phyloP scores from a whole-genome alignment of 345 rosid species.

The Salix koriyanagi region DNA sequence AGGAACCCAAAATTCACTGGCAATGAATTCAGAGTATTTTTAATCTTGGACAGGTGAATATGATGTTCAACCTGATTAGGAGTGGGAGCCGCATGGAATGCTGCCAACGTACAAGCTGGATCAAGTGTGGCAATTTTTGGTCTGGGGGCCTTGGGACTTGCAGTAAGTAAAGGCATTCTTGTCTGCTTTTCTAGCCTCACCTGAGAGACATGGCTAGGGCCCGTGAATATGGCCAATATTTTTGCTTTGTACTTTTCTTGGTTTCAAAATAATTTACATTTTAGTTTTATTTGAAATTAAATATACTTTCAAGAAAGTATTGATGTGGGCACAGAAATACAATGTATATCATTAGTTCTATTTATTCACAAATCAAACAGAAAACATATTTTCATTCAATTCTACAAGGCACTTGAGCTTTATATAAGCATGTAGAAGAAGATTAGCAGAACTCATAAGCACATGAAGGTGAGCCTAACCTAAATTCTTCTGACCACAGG shows the following conservation, averaged over 20 bases:
- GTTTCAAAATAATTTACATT: too few species aligned
- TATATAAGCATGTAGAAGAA: too few species aligned
- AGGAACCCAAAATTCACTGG: background rate
- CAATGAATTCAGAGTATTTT: background rate
- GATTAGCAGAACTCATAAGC: too few species aligned
- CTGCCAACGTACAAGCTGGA: slow-evolving; percentile 53
- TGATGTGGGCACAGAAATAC: background rate
- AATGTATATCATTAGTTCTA: background rate
- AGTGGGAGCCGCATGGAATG: slow-evolving; percentile 73
- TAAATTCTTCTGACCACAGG: slow-evolving; percentile 24
- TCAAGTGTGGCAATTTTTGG: slow-evolving; percentile 62
- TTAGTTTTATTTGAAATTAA: too few species aligned
- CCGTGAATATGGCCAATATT: background rate
- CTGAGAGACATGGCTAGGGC: background rate
- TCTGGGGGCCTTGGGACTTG: slow-evolving; percentile 65
- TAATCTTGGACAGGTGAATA: background rate
- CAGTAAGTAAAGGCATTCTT: slow-evolving; percentile 34
- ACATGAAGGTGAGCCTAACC: too few species aligned
- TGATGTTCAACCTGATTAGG: slow-evolving; percentile 21
- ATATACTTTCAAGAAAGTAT: too few species aligned
- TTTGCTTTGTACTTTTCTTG: background rate
- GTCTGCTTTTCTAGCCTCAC: background rate
- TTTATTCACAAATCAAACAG: background rate
- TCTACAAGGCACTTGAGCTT: too few species aligned
- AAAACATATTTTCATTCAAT: background rate